These are phyloP conservation scores for Diaporthe amygdali DNA, from an alignment of 2,329 filamentous ascomycete species.

Conservation along the genomic window DNA sequence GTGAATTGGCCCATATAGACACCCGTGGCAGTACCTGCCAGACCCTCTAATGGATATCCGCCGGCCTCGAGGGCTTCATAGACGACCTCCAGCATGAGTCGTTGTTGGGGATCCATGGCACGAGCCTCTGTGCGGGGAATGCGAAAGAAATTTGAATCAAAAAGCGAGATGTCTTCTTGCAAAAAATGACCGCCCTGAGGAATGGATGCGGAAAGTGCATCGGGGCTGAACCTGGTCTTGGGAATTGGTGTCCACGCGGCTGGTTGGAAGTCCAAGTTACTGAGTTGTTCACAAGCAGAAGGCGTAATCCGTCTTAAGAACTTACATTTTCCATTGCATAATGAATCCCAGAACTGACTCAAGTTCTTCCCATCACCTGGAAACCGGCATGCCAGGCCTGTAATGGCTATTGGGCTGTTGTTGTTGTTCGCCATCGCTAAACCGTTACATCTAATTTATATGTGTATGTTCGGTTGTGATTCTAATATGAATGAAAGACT, in stretches of 20 bases:
- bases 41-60: slow-evolving; percentile 27
- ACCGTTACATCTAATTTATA: neutral
- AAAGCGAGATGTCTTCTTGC: neutral
- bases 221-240: neutral
- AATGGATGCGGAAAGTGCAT: neutral
- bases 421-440: neutral
- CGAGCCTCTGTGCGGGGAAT: slow-evolving; percentile 71
- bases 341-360: neutral
- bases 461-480: neutral
- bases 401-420: neutral
- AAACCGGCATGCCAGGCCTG: neutral
- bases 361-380: neutral
- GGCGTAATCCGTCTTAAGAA: neutral
- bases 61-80: slow-evolving; percentile 69
- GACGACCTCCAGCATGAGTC: slow-evolving; percentile 64
- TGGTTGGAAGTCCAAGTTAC: neutral
- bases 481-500: neutral
- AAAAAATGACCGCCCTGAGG: neutral
- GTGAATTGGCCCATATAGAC: slow-evolving; percentile 34
- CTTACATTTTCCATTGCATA: neutral
- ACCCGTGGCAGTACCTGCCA: slow-evolving; percentile 28
- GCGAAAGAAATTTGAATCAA: slow-evolving; percentile 62
- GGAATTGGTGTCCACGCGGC: neutral
- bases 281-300: neutral
- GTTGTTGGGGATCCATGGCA: slow-evolving; percentile 70